Conservation (phyloP, 2,329 filamentous ascomycete species). For the Pseudocercospora fijiensis region DNA sequence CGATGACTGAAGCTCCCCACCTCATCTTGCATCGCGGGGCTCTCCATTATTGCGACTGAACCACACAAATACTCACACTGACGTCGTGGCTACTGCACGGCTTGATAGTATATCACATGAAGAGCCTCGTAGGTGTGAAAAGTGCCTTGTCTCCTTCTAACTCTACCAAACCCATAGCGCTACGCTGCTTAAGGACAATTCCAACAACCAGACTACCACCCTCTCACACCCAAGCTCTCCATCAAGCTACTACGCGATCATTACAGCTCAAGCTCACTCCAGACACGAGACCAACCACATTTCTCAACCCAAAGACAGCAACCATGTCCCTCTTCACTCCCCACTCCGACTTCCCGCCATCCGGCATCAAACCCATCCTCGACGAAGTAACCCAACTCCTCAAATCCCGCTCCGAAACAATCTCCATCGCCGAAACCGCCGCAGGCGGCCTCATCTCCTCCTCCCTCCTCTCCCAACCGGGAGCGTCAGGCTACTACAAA, state of each 20-base stretch:
- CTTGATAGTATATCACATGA: neutral
- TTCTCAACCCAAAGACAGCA: neutral
- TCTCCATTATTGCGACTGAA: neutral
- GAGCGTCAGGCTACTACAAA: conserved; percentile 59
- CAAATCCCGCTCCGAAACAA: conserved; percentile 55
- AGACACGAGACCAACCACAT: neutral
- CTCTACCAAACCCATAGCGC: neutral
- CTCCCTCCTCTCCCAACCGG: conserved; percentile 58
- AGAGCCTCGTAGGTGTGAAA: neutral
- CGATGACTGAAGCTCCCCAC: neutral
- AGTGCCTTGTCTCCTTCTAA: neutral
- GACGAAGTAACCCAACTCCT: conserved; percentile 55
- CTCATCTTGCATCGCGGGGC: neutral
- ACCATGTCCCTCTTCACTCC: conserved; percentile 19
- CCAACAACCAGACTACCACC: neutral
- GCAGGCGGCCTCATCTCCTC: conserved; percentile 63
- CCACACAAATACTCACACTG: neutral
- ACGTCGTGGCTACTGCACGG: conserved; percentile 1
- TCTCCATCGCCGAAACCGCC: conserved; percentile 63
- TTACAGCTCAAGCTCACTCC: neutral
- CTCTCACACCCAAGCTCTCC: neutral
- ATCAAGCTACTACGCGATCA: neutral
- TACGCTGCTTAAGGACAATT: neutral
- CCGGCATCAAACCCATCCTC: conserved; percentile 45
- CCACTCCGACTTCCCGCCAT: conserved; percentile 42